Conservation (phyloP, 2,329 filamentous ascomycete genomes). For the Aureobasidium sp. region DNA sequence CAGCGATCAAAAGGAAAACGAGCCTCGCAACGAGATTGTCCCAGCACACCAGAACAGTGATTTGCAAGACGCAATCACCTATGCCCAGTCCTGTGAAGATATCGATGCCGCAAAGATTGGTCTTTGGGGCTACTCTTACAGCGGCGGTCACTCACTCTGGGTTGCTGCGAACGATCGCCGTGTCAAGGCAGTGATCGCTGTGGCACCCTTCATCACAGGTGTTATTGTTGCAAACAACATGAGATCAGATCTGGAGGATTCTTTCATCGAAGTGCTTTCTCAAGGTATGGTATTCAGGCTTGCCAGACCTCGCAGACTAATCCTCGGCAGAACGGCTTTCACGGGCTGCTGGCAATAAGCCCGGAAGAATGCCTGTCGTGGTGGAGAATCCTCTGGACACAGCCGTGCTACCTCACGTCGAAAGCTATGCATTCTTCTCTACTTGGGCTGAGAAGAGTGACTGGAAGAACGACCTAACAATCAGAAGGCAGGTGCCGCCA, state of each 20-base stretch:
- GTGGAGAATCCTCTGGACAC: slow-evolving; percentile 20
- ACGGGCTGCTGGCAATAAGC: slow-evolving; percentile 4
- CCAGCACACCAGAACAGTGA: slow-evolving; percentile 26
- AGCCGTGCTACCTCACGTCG: slow-evolving; percentile 26
- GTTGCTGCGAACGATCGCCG: slow-evolving; percentile 31
- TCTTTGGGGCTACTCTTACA: slow-evolving; percentile 31
- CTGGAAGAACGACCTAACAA: slow-evolving; percentile 33
- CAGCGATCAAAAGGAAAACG: slow-evolving; percentile 21
- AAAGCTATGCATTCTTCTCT: slow-evolving; percentile 28
- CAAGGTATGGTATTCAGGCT: background rate
- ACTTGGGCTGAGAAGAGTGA: slow-evolving; percentile 24
- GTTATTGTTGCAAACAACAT: slow-evolving; percentile 24
- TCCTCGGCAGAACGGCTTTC: background rate
- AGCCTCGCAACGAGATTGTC: slow-evolving; percentile 26
- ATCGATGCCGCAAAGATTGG: slow-evolving; percentile 27
- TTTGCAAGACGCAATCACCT: slow-evolving; percentile 31
- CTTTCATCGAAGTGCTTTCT: slow-evolving; percentile 15
- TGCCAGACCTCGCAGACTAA: background rate
- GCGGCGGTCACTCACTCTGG: slow-evolving; percentile 32
- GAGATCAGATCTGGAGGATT: slow-evolving; percentile 21
- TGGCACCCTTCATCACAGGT: slow-evolving; percentile 27
- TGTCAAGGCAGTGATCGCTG: slow-evolving; percentile 32
- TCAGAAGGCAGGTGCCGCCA: slow-evolving; percentile 12
- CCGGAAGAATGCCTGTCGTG: slow-evolving; percentile 6
- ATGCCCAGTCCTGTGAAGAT: slow-evolving; percentile 23